These are phyloP conservation scores for Neopestalotiopsis sp. DNA, from an alignment of 2,329 filamentous ascomycete genomes.

Conservation along the genomic window DNA sequence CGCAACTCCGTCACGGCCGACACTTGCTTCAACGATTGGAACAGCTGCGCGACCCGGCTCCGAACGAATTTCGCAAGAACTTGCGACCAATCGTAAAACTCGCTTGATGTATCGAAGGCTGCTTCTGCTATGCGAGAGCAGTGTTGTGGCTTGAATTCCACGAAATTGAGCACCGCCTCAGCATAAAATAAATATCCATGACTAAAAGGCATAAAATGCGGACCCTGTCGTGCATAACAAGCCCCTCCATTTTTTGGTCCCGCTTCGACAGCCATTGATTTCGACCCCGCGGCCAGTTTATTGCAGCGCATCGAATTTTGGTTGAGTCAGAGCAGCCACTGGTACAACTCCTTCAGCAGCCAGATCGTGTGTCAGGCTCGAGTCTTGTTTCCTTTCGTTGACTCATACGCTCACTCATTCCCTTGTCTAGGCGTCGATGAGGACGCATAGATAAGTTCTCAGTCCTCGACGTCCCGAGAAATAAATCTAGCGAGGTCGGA, in stretches of 20 bases:
- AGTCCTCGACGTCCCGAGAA: not conserved
- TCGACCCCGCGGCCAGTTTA: constrained; percentile 15
- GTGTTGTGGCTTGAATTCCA: not conserved
- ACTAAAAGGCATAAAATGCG: not conserved
- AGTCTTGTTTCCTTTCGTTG: constrained; percentile 6
- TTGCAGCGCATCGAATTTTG: constrained; percentile 10
- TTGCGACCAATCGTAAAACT: not conserved
- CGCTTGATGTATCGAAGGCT: not conserved
- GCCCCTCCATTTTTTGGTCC: constrained; percentile 10
- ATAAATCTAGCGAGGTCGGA: not conserved
- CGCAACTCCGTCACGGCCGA: not conserved
- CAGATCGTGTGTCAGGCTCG: not conserved
- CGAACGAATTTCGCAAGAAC: not conserved
- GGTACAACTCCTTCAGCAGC: not conserved
- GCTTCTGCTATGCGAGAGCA: not conserved
- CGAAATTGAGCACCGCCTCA: constrained; percentile 2
- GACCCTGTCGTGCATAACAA: not conserved
- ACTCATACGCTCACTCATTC: constrained; percentile 5
- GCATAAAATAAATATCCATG: not conserved
- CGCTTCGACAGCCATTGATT: constrained; percentile 1
- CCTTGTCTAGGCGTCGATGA: not conserved
- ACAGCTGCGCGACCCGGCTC: not conserved
- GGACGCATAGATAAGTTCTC: constrained; percentile 5
- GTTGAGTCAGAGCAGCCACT: constrained; percentile 16
- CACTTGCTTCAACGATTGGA: not conserved